phyloP scores from a whole-genome alignment of 2,329 filamentous ascomycete genomes.

The Parafenestella ontariensis region DNA sequence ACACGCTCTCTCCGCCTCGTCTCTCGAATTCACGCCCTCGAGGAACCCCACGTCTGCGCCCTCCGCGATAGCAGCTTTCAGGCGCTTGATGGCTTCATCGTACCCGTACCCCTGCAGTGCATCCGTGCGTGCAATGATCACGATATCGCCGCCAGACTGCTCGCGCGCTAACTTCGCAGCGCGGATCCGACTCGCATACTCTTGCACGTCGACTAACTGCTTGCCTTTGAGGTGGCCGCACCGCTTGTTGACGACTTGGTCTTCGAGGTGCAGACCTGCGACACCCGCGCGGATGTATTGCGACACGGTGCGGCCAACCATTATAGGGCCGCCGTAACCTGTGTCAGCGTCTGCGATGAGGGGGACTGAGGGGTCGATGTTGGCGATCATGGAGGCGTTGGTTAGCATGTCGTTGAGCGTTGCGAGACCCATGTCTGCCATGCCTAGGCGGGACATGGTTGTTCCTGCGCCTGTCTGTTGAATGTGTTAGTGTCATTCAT shows the following conservation, averaged over 20 bases:
- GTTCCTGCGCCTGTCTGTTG: constrained; percentile 68
- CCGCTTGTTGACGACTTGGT: constrained; percentile 69
- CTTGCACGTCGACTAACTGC: constrained; percentile 60
- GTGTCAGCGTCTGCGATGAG: constrained; percentile 69
- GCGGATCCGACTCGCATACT: constrained; percentile 63
- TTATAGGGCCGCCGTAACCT: constrained; percentile 56
- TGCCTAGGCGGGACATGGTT: constrained; percentile 65
- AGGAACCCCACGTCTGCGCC: constrained; percentile 68
- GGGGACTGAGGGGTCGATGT: constrained; percentile 62
- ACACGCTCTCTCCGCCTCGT: constrained; percentile 59
- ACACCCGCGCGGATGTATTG: constrained; percentile 63
- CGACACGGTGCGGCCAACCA: constrained; percentile 61
- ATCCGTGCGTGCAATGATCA: constrained; percentile 71
- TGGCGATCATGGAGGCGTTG: constrained; percentile 71
- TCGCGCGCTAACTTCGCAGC: constrained; percentile 62
- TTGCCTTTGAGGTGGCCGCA: constrained; percentile 71
- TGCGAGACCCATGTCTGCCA: constrained; percentile 68
- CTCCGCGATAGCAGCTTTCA: constrained; percentile 59
- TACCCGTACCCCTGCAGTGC: constrained; percentile 65
- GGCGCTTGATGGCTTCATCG: constrained; percentile 60
- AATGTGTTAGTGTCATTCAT: background rate
- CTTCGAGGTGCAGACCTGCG: constrained; percentile 68
- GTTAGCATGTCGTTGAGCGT: constrained; percentile 68
- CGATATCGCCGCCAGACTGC: constrained; percentile 61
- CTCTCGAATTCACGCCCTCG: constrained; percentile 62